Base-by-base conservation (phyloP, 305 asterid species). In the Solanum hybrid region DNA sequence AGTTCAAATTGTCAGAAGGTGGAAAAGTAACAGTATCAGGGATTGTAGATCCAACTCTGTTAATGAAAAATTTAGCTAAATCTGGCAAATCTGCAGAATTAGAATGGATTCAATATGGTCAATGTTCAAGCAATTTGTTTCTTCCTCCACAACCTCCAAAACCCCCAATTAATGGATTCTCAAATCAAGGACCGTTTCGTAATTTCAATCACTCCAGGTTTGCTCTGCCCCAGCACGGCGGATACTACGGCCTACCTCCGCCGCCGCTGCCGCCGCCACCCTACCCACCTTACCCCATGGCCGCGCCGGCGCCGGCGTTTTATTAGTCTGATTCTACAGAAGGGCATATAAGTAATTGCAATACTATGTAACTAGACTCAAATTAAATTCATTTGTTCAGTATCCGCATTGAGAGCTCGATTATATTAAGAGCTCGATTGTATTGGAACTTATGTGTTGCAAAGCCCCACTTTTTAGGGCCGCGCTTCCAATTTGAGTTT, bases 91-190 rank as follows among this genome's bases (percentile, higher is more conserved):
- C 89, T 8, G 84, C 76, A 35, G 75, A 76, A 26, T 56, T 76
- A 31, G 36, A 42, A 72, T 88, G 89, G 89, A 17, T 88, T 17
- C 89, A 88, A 88, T 88, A 7, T 56, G 89, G 89, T 35, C 88
- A 34, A 31, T 79, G 90, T 80, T 79, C 90, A 8, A 64, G 24
- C 84, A 88, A 89, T 10, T 27, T 88, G 27, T 88, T 88, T 56
- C 81, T 71, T 71, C 75, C 87, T 29, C 72, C 87, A 51, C 26
- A 84, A 51, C 75, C 87, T 29, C 72, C 87, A 51, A 35, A 84
- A 51, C 42, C 75, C 24, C 75, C 42, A 17, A 73, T 16, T 20
- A 71, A 71, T 12, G 3, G 11, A 17, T 73, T 73, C 9, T 10
- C 10, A 73, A 73, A 73, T 73, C 79, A 73, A 73, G 79, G 87